Base-by-base conservation (phyloP, 805 yeast species). In the Nakazawaea sp. region DNA sequence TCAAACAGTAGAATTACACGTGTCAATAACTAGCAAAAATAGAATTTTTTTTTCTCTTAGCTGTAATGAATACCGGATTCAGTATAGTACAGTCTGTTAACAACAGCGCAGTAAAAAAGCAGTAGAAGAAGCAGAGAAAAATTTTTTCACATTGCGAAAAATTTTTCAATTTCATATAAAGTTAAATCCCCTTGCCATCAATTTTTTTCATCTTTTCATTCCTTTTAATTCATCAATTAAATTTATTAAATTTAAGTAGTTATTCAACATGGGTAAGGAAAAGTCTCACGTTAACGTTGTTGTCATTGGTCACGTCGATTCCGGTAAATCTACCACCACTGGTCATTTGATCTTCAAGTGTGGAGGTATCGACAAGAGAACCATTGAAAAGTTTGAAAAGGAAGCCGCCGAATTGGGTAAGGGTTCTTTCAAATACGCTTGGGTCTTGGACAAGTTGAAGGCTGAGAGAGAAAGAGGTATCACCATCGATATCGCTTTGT, bases 271-370 rank as follows among this genome's bases (percentile, higher is more conserved):
- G 95, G 96, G 96, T 81, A 87, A 87, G 73, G 95, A 80, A 64
- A 89, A 90, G 84, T 63, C 77, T 73, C 97, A 90, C 85, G 85
- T 90, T 78, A 90, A 90, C 96, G 95, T 90, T 75, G 98, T 92
- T 72, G 97, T 92, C 68, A 90, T 90, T 72, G 98, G 97, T 75
- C 97, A 90, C 95, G 97, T 90, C 97, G 97, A 90, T 76, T 89
- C 97, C 62, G 90, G 90, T 76, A 84, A 85, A 78, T 90, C 97
- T 51, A 89, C 97, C 66, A 90, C 97, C 74, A 89, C 97, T 69
- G 97, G 97, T 73, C 97, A 89, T 82, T 84, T 89, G 75, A 88
- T 89, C 67, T 89, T 68, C 95, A 88, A 88, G 90, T 89, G 96
- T 78, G 96, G 97, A 84, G 96, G 94, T 82, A 86, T 86, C 61